phyloP scores from a whole-genome alignment of 345 rosid species.

The Sonneratia caseolaris region DNA sequence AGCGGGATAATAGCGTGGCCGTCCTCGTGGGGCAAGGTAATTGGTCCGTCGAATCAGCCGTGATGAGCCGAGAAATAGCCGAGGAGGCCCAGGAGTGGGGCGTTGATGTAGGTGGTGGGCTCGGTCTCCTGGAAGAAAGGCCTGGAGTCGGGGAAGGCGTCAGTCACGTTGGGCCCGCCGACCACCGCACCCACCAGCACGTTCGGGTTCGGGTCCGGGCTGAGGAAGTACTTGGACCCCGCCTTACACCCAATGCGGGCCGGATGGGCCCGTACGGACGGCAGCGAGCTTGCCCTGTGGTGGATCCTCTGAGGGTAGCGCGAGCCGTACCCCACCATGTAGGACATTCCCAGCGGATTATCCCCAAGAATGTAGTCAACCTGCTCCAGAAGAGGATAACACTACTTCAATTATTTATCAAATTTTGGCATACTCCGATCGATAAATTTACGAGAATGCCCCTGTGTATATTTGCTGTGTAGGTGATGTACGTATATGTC shows the following conservation, averaged over 20 bases:
- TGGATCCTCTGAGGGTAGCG: constrained; percentile 80
- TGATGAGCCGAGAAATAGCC: constrained; percentile 75
- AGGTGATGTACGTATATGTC: too few relatives aligned
- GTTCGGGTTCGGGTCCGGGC: constrained; percentile 75
- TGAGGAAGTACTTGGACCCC: constrained; percentile 52
- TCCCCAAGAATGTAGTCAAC: constrained; percentile 96
- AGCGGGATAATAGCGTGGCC: neutral
- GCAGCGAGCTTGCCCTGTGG: constrained; percentile 79
- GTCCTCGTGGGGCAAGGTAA: neutral
- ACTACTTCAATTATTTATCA: neutral
- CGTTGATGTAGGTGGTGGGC: constrained; percentile 95
- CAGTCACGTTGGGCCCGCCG: constrained; percentile 79
- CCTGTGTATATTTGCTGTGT: neutral
- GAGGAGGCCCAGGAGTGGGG: constrained; percentile 86
- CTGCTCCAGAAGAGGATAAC: constrained; percentile 16
- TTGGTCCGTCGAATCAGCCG: constrained; percentile 16
- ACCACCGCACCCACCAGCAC: constrained; percentile 70
- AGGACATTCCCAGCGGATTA: constrained; percentile 74
- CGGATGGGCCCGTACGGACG: constrained; percentile 61
- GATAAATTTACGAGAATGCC: neutral
- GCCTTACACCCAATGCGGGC: constrained; percentile 50
- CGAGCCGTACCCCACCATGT: constrained; percentile 94
- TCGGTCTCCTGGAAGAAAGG: constrained; percentile 76
- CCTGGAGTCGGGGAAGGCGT: constrained; percentile 72
- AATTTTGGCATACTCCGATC: neutral